Percentiles rank a stretch among this genome's conserved stretches.
Evolutionary conservation across 768 basidiomycete species (phyloP).

Genomic region (Agaricus blazei): DNA sequence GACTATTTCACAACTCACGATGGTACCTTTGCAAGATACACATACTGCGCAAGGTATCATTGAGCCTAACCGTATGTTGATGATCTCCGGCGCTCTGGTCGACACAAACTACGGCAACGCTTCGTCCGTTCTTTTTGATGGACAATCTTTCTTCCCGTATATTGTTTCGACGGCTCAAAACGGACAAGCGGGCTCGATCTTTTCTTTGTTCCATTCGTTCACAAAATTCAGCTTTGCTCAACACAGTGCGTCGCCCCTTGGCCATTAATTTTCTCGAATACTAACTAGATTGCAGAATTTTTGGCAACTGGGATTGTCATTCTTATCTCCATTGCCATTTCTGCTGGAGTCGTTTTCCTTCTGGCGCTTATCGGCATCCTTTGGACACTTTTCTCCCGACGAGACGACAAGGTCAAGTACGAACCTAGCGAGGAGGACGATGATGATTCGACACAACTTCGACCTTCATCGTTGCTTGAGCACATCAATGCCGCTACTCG

Average conservation of each 20-base stretch:
- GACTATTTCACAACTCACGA: slow-evolving; percentile 74
- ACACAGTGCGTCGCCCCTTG: slow-evolving; percentile 45
- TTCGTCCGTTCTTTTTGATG: slow-evolving; percentile 87
- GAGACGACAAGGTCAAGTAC: slow-evolving; percentile 67
- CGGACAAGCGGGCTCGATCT: slow-evolving; percentile 66
- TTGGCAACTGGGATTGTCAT: slow-evolving; percentile 92
- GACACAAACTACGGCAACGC: slow-evolving; percentile 72
- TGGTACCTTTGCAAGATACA: slow-evolving; percentile 85
- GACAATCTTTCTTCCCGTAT: slow-evolving; percentile 76
- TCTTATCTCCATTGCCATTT: slow-evolving; percentile 94
- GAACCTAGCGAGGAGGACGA: slow-evolving; percentile 67
- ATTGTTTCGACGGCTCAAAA: slow-evolving; percentile 60
- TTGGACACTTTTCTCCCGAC: slow-evolving; percentile 82
- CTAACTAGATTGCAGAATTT: slow-evolving; percentile 50
- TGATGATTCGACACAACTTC: slow-evolving; percentile 68
- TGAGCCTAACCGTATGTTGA: slow-evolving; percentile 81
- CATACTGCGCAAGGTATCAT: slow-evolving; percentile 68
- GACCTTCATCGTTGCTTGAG: slow-evolving; percentile 83
- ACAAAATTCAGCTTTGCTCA: slow-evolving; percentile 70
- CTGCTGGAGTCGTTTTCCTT: slow-evolving; percentile 89
- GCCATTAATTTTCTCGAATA: slow-evolving; percentile 6
- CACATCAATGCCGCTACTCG: slow-evolving; percentile 90
- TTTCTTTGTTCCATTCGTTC: slow-evolving; percentile 81
- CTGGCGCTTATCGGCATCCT: slow-evolving; percentile 80
- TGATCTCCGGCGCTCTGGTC: slow-evolving; percentile 77